Evolutionary conservation across 208 protist species (phyloP).

Genomic region (Acanthamoeba sp.): DNA sequence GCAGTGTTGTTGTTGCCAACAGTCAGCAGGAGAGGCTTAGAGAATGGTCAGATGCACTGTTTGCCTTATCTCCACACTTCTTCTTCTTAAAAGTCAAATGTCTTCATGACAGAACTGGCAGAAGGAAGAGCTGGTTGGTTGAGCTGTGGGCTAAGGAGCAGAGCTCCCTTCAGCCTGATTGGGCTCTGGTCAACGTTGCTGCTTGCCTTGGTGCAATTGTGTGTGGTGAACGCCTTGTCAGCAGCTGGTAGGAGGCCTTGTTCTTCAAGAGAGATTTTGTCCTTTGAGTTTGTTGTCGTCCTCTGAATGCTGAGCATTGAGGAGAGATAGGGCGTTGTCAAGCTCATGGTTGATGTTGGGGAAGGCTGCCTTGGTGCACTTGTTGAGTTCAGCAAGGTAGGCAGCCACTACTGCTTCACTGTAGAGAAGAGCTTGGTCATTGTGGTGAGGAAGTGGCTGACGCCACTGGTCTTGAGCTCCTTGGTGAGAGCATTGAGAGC

Average conservation of each 20-base stretch:
- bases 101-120: background rate
- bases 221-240: background rate
- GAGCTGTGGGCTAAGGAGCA: background rate
- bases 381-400: background rate
- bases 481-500: no score
- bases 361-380: background rate
- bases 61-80: background rate
- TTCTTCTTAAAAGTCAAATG: background rate
- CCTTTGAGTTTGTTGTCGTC: background rate
- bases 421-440: no score
- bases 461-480: no score
- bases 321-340: background rate
- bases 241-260: background rate
- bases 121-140: background rate
- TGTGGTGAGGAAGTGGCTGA: no score
- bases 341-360: background rate
- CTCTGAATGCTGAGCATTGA: background rate
- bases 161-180: no score
- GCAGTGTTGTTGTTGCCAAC: background rate
- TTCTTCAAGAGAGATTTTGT: conserved; percentile 29
- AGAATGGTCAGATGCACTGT: background rate
- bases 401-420: no score
- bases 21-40: background rate
- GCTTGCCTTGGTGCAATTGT: background rate
- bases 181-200: background rate